A percentile compares a stretch with the other conserved stretches of the same genome.
phyloP scores from a whole-genome alignment of 192 early-diverging fungal species.

The Backusella tuberculispora region DNA sequence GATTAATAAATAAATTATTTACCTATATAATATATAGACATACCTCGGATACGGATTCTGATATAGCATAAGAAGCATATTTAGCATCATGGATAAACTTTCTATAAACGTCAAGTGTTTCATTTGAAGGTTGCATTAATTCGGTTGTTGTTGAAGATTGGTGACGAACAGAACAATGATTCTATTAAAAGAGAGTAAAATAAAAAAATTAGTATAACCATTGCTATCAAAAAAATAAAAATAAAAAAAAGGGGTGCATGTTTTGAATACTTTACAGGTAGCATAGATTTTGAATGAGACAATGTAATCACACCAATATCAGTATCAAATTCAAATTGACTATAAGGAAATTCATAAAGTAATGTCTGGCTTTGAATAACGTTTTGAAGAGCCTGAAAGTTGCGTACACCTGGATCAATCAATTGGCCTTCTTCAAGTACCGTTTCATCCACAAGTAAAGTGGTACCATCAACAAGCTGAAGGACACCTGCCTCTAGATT shows the following conservation, averaged over 20 bases:
- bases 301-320: slow-evolving; percentile 67
- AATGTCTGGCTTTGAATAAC: slow-evolving; percentile 65
- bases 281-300: slow-evolving; percentile 69
- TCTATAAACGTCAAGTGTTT: slow-evolving; percentile 49
- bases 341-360: slow-evolving; percentile 71
- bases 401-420: slow-evolving; percentile 67
- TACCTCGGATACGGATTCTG: slow-evolving; percentile 65
- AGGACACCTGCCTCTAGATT: slow-evolving; percentile 62
- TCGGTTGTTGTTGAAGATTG: slow-evolving; percentile 47
- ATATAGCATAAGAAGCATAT: slow-evolving; percentile 58
- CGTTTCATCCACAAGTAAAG: slow-evolving; percentile 72
- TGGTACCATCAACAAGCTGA: slow-evolving; percentile 64
- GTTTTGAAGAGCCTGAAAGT: slow-evolving; percentile 68
- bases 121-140: slow-evolving; percentile 48
- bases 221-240: background rate
- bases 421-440: slow-evolving; percentile 71
- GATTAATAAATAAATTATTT: background rate
- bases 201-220: background rate
- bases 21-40: no score
- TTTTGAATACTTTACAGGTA: slow-evolving; percentile 51
- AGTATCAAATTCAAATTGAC: slow-evolving; percentile 68
- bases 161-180: slow-evolving; percentile 30
- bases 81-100: slow-evolving; percentile 61
- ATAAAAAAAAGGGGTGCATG: no score
- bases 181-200: slow-evolving; percentile 20